Evolutionary conservation across 768 basidiomycete genomes (phyloP).

Genomic region (Leccinellum rugosiceps): DNA sequence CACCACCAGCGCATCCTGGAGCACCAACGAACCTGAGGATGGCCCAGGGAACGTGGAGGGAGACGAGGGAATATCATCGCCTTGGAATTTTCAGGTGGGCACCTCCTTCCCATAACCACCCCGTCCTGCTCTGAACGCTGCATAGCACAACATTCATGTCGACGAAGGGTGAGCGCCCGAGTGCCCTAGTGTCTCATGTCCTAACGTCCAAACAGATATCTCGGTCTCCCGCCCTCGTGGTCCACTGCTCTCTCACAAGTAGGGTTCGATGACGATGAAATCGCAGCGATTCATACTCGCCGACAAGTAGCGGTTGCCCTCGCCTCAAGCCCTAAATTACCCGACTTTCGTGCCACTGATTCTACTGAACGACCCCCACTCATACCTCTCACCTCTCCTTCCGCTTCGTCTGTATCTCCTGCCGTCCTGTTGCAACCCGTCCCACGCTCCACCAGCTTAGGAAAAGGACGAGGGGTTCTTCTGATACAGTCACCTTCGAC

Average conservation of each 20-base stretch:
- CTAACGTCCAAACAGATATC: constrained; percentile 38
- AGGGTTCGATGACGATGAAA: constrained; percentile 70
- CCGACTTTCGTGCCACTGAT: not conserved
- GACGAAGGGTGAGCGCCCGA: constrained; percentile 62
- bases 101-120: not conserved
- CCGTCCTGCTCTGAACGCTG: not conserved
- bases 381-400: constrained; percentile 16
- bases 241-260: constrained; percentile 53
- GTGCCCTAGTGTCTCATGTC: constrained; percentile 20
- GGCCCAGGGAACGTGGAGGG: constrained; percentile 23
- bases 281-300: constrained; percentile 51
- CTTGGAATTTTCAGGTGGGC: constrained; percentile 73
- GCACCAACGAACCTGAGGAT: constrained; percentile 11
- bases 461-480: constrained; percentile 4
- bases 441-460: constrained; percentile 27
- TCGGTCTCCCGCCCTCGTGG: constrained; percentile 76
- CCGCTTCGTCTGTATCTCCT: constrained; percentile 25
- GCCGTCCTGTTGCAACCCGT: constrained; percentile 16
- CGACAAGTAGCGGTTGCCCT: constrained; percentile 20
- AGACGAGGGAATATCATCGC: constrained; percentile 62
- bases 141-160: constrained; percentile 76
- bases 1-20: constrained; percentile 14
- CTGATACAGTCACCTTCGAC: constrained; percentile 12
- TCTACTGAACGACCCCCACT: constrained; percentile 3
- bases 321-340: not conserved